phyloP scores from a whole-genome alignment of 2,329 filamentous ascomycete species.

The Microdochium paspali region DNA sequence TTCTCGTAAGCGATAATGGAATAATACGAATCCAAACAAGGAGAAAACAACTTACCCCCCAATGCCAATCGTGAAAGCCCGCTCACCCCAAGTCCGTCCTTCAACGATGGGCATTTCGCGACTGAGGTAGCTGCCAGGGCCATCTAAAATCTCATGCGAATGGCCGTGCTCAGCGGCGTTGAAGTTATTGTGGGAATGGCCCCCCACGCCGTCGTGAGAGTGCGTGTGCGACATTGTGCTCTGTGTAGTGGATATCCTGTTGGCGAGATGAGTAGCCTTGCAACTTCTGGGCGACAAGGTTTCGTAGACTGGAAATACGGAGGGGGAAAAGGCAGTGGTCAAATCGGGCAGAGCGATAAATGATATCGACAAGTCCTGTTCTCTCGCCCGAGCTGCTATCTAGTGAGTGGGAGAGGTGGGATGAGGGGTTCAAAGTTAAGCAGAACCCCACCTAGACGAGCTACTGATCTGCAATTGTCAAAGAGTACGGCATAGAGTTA shows the following conservation, averaged over 20 bases:
- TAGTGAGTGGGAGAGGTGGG: too few relatives aligned
- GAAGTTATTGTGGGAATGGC: conserved; percentile 39
- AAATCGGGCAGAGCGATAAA: too few relatives aligned
- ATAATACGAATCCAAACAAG: background rate
- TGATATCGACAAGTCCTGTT: too few relatives aligned
- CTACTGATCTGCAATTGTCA: too few relatives aligned
- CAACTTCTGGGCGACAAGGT: too few relatives aligned
- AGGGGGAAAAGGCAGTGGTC: background rate
- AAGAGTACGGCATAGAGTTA: too few relatives aligned
- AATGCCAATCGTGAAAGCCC: conserved; percentile 95
- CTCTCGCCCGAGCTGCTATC: too few relatives aligned
- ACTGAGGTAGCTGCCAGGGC: conserved; percentile 80
- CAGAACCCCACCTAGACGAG: too few relatives aligned
- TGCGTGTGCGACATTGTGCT: conserved; percentile 32
- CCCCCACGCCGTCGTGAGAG: conserved; percentile 42
- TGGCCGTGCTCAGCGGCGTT: conserved; percentile 74
- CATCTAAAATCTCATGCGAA: conserved; percentile 89
- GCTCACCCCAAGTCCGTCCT: conserved; percentile 75
- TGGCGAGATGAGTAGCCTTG: background rate
- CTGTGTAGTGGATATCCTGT: background rate
- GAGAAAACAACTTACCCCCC: conserved; percentile 60
- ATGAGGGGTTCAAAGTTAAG: too few relatives aligned
- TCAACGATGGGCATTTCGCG: conserved; percentile 92
- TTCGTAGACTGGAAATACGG: too few relatives aligned
- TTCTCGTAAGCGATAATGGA: too few relatives aligned